Base-by-base conservation (phyloP, 2,329 filamentous ascomycete genomes). In the Penicillium hesseltinei region DNA sequence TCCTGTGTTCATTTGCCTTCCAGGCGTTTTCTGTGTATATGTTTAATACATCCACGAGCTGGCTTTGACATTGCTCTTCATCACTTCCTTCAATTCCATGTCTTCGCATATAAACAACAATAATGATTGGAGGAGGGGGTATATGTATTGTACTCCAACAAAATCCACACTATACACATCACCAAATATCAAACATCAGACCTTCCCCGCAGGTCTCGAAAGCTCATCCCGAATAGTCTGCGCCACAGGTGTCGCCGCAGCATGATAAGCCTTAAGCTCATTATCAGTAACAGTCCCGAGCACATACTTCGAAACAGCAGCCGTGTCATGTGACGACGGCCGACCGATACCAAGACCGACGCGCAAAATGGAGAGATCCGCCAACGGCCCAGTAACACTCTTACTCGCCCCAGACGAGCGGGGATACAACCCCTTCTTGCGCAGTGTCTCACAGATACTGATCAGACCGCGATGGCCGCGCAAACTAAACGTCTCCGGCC, bases 261-360 rank as follows among this genome's bases (percentile, higher is more conserved):
- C 74, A 58, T 83, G 80, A 43, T 91, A 73, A 15, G 77, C 71
- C 21, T 71, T 69, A 68, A 78, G 78, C 68, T 90, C 82, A 11
- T 71, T 66, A 8, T 66, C 61, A 10, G 80, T 82, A 80, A 94
- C 86, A 66, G 85, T 84, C 56, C 81, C 81, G 64, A 97, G 76
- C 43, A 97, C 92, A 77, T 93, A 96, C 25, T 84, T 78, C 43
- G 87, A 84, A 10, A 97, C 92, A 2, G 84, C 84, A 39, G 78
- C 76, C 23, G 80, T 78, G 49, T 91, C 87, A 61, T 92, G 81
- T 87, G 45, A 77, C 79, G 0, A 5, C 6, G 93, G 93, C 45
- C 94, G 79, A n/a, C 91, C 92, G 76, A 97, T 96, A 0, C 94
- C 94, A 13, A 97, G 78, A 0, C 89, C 88, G 50, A 97, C 84